A percentile compares a stretch with the other conserved stretches of the same genome.
Conservation (phyloP, 1,284 basidiomycete species). For the Stygiomarasmius scandens region DNA sequence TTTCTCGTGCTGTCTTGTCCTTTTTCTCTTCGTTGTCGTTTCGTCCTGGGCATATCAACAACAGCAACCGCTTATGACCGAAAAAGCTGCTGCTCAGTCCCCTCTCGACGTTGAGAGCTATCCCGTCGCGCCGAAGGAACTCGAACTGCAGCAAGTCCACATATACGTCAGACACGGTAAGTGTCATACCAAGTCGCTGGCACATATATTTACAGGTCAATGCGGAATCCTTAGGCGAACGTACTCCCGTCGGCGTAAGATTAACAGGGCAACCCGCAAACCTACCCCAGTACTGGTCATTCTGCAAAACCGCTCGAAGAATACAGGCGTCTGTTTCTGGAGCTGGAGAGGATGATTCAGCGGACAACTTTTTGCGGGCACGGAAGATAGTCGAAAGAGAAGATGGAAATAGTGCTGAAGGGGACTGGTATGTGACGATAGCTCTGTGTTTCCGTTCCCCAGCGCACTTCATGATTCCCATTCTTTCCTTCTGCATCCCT, state of each 20-base stretch:
- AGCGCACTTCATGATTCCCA: slow-evolving; percentile 1
- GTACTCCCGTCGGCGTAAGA: slow-evolving; percentile 70
- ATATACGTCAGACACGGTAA: slow-evolving; percentile 74
- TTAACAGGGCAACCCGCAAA: slow-evolving; percentile 62
- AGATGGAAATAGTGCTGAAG: slow-evolving; percentile 55
- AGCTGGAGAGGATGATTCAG: slow-evolving; percentile 20
- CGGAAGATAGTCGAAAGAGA: slow-evolving; percentile 56
- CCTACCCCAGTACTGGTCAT: slow-evolving; percentile 70
- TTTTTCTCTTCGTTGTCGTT: neutral
- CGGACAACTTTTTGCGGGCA: slow-evolving; percentile 34
- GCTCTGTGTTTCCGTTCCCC: slow-evolving; percentile 6
- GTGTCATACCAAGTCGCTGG: too few species aligned
- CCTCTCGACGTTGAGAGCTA: slow-evolving; percentile 65
- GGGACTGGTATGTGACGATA: slow-evolving; percentile 60
- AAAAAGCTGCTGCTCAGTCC: slow-evolving; percentile 34
- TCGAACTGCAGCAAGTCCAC: slow-evolving; percentile 72
- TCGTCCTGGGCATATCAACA: neutral
- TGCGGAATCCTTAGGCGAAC: too few species aligned
- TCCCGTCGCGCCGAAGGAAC: slow-evolving; percentile 54
- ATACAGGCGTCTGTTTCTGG: slow-evolving; percentile 49
- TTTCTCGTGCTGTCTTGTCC: neutral
- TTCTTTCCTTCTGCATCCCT: slow-evolving; percentile 4
- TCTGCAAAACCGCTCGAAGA: slow-evolving; percentile 62
- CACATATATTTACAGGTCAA: too few species aligned
- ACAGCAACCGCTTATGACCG: neutral